Percentiles rank a stretch among this genome's conserved stretches.
These are phyloP conservation scores for Sungouiella thailandica DNA, from an alignment of 805 yeast species.

Conservation along the genomic window DNA sequence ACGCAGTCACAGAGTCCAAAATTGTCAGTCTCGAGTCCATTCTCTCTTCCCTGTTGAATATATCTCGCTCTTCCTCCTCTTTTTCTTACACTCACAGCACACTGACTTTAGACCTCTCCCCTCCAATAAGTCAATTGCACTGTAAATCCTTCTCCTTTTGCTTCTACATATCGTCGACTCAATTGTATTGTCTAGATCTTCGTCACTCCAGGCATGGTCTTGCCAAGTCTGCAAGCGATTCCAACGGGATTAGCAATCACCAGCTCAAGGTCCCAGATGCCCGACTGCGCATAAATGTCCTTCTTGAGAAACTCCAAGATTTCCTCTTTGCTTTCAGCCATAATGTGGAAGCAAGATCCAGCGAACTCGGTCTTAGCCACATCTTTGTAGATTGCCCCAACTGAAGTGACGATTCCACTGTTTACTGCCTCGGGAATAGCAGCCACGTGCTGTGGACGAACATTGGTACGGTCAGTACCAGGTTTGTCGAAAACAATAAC, in stretches of 20 bases:
- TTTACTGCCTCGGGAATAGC: conserved; percentile 40
- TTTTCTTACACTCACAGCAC: no score
- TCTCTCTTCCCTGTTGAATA: no score
- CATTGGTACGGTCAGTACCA: conserved; percentile 48
- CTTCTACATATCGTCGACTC: no score
- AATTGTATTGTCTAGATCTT: conserved; percentile 11
- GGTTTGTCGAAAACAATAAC: conserved; percentile 70
- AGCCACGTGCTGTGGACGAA: conserved; percentile 51
- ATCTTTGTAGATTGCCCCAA: conserved; percentile 47
- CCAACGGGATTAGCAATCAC: conserved; percentile 54
- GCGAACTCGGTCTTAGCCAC: conserved; percentile 49
- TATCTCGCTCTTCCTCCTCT: no score
- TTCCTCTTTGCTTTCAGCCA: conserved; percentile 63
- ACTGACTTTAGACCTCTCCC: no score
- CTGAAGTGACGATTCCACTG: conserved; percentile 39
- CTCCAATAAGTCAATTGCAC: no score
- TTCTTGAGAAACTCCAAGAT: conserved; percentile 57
- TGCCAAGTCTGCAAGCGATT: conserved; percentile 32
- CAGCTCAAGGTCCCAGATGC: conserved; percentile 71
- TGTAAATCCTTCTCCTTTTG: no score
- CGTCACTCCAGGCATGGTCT: conserved; percentile 27
- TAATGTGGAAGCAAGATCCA: conserved; percentile 61
- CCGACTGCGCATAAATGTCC: conserved; percentile 59
- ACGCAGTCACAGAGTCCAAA: no score
- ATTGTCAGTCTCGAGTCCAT: no score